These are phyloP conservation scores for Pestalotiopsis sp. DNA, from an alignment of 2,329 filamentous ascomycete genomes.

Conservation along the genomic window DNA sequence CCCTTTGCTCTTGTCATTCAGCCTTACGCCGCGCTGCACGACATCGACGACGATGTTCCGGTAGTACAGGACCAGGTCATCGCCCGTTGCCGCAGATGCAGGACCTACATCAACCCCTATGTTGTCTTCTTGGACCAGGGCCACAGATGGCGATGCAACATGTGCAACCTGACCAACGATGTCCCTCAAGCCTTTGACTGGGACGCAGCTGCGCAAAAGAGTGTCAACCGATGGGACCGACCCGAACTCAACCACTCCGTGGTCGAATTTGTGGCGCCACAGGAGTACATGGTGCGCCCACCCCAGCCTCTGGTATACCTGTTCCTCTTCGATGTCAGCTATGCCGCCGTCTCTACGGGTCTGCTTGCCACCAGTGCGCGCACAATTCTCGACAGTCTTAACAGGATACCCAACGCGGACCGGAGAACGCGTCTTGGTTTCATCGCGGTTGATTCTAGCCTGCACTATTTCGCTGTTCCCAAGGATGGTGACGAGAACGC, in stretches of 20 bases:
- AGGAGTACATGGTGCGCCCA: constrained; percentile 99
- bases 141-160: constrained; percentile 98
- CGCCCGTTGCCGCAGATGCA: constrained; percentile 90
- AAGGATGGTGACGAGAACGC: constrained; percentile 83
- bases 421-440: constrained; percentile 91
- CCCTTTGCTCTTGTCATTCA: constrained; percentile 96
- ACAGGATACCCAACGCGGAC: constrained; percentile 97
- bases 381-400: constrained; percentile 92
- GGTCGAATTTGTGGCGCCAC: constrained; percentile 95
- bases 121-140: constrained; percentile 96
- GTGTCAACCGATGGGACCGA: constrained; percentile 87
- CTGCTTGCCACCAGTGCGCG: constrained; percentile 89
- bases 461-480: constrained; percentile 96
- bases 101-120: constrained; percentile 97
- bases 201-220: constrained; percentile 91
- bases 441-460: constrained; percentile 88
- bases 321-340: constrained; percentile 94
- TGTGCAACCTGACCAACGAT: constrained; percentile 98
- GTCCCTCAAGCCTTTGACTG: constrained; percentile 99
- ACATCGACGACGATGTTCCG: constrained; percentile 87
- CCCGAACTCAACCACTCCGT: constrained; percentile 95
- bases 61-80: constrained; percentile 97
- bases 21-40: constrained; percentile 90
- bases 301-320: constrained; percentile 95
- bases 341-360: constrained; percentile 84